Evolutionary conservation across 169 alveolate genomes (phyloP), one percentile per base, ranked within the genome.

Genomic region (Plasmodium fragile): DNA sequence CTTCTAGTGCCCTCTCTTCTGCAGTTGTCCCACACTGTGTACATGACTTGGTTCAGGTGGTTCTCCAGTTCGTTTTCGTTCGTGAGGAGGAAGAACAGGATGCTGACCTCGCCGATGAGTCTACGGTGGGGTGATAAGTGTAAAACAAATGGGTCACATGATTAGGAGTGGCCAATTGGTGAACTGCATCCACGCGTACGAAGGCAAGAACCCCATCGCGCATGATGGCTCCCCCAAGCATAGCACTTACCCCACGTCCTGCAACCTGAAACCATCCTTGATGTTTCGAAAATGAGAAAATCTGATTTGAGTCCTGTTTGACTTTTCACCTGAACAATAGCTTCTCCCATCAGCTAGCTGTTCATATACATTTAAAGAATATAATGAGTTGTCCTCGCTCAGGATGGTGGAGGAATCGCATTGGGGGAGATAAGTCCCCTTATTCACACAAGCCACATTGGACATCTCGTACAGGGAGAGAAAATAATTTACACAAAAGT

Each of bases 231-330:
- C 65, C 55, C 22, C 59, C 30, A 2, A 22, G 30, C 1, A n/a
- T n/a, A 49, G 22, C 18, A 79, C 81, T 18, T 25, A 84, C 93
- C 85, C 80, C 41, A 53, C 69, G 43, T 49, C 22, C 3, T 84
- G 79, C 36, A 13, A n/a, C 65, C 49, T 84, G 39, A 84, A 84
- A 18, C 81, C 78, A 1, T 53, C 84, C 52, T 84, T 84, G 25
- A 84, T 32, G 43, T 84, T 84, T 41, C 55, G 25, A 83, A 83
- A 83, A 70, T 70, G 71, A 8, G 41, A 25, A 70, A 70, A 70
- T 11, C 18, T 22, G 11, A 18, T 6, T 39, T 69, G 32, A 43
- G 43, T 11, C 32, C 7, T 39, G 30, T 36, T 73, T 13, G 8
- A 8, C 18, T 82, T 32, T 1, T 83, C 49, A 69, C 34, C 75